Conservation (phyloP, 495 filamentous ascomycete genomes). For the Talaromyces wortmannii region DNA sequence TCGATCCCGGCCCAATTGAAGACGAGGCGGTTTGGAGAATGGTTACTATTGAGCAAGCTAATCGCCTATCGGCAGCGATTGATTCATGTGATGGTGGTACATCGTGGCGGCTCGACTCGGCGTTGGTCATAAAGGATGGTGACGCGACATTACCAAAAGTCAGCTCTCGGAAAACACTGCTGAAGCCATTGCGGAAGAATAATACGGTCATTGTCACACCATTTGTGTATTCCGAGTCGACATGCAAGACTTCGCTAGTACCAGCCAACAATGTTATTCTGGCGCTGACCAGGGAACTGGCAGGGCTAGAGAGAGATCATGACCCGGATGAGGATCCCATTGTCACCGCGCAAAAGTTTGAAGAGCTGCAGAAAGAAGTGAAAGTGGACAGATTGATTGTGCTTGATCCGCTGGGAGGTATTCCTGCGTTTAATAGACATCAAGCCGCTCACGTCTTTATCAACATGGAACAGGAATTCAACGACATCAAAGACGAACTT, state of each 20-base stretch:
- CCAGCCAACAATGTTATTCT: conserved; percentile 62
- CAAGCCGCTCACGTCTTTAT: conserved; percentile 81
- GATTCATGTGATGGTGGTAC: conserved; percentile 56
- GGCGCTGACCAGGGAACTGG: conserved; percentile 65
- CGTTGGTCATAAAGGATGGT: conserved; percentile 38
- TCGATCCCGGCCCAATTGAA: conserved; percentile 54
- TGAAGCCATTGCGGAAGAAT: conserved; percentile 64
- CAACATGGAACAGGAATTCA: conserved; percentile 89
- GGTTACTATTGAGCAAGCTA: conserved; percentile 54
- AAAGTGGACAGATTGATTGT: conserved; percentile 82
- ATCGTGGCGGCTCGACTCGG: conserved; percentile 62
- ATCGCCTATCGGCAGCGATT: conserved; percentile 68
- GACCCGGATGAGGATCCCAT: conserved; percentile 41
- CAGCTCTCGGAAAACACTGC: conserved; percentile 52
- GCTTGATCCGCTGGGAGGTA: conserved; percentile 82
- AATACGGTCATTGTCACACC: conserved; percentile 73
- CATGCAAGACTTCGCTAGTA: conserved; percentile 45
- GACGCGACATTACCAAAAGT: conserved; percentile 30
- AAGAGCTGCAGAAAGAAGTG: conserved; percentile 44
- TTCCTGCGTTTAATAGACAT: conserved; percentile 61
- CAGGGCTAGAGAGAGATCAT: conserved; percentile 39
- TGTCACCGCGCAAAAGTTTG: conserved; percentile 34
- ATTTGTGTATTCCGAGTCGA: conserved; percentile 58
- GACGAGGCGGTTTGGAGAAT: conserved; percentile 26
- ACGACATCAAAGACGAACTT: conserved; percentile 57